Conservation (phyloP, 2,329 filamentous ascomycete species). For the Penicillium sp. region DNA sequence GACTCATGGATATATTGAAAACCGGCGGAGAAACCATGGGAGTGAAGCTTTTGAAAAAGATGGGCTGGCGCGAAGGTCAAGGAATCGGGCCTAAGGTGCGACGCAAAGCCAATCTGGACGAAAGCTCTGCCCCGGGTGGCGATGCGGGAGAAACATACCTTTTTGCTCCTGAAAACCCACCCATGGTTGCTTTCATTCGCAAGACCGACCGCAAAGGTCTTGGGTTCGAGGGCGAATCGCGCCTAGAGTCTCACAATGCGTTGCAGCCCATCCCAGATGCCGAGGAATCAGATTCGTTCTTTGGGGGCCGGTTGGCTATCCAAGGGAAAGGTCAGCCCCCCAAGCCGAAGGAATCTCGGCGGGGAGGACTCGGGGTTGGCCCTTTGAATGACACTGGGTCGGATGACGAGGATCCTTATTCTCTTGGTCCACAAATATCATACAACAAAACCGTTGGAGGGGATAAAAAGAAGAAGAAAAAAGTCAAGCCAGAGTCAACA, state of each 20-base stretch:
- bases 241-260: slow-evolving; percentile 27
- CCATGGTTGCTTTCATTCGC: slow-evolving; percentile 55
- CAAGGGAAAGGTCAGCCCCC: slow-evolving; percentile 39
- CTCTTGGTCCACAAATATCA: slow-evolving; percentile 84
- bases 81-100: slow-evolving; percentile 86
- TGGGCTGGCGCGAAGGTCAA: slow-evolving; percentile 96
- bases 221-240: slow-evolving; percentile 46
- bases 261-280: slow-evolving; percentile 12
- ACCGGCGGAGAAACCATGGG: slow-evolving; percentile 81
- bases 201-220: slow-evolving; percentile 51
- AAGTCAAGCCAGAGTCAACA: slow-evolving; percentile 42
- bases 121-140: slow-evolving; percentile 43
- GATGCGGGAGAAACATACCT: slow-evolving; percentile 59
- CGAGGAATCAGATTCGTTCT: slow-evolving; percentile 38
- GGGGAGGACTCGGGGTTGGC: slow-evolving; percentile 79
- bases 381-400: slow-evolving; percentile 90
- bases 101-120: slow-evolving; percentile 68
- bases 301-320: slow-evolving; percentile 34
- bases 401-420: slow-evolving; percentile 92
- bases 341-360: slow-evolving; percentile 56
- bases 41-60: slow-evolving; percentile 76
- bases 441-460: slow-evolving; percentile 81
- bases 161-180: slow-evolving; percentile 81
- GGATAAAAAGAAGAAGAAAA: slow-evolving; percentile 76
- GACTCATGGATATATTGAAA: slow-evolving; percentile 71